Evolutionary conservation across 305 asterid species (phyloP).

Genomic region (Plantago coronopus): DNA sequence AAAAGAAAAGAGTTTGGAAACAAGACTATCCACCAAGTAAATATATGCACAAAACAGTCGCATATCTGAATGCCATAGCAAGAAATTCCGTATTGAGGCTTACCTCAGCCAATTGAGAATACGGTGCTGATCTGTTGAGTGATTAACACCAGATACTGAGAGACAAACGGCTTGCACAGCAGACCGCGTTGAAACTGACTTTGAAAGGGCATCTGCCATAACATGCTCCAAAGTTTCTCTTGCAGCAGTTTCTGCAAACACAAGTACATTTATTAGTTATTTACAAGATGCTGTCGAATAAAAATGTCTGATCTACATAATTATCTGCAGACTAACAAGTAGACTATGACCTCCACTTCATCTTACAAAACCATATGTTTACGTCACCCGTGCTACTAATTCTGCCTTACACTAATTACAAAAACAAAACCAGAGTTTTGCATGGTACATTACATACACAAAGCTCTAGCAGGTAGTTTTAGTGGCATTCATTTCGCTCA

Average conservation of each 20-base stretch:
- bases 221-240: conserved; percentile 75
- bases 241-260: conserved; percentile 63
- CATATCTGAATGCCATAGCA: conserved; percentile 9
- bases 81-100: conserved; percentile 9
- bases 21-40: conserved; percentile 11
- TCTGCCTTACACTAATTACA: too few relatives aligned
- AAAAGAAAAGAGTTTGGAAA: background rate
- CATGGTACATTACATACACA: too few relatives aligned
- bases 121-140: conserved; percentile 66
- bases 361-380: too few relatives aligned
- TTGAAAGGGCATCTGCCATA: conserved; percentile 81
- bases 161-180: conserved; percentile 81
- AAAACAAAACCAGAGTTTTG: too few relatives aligned
- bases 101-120: conserved; percentile 78
- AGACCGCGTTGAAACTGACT: conserved; percentile 60
- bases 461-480: too few relatives aligned
- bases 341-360: too few relatives aligned
- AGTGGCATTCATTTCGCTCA: too few relatives aligned
- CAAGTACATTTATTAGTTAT: conserved; percentile 3
- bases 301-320: background rate
- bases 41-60: conserved; percentile 1
- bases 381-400: too few relatives aligned
- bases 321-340: too few relatives aligned
- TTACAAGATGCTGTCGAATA: conserved; percentile 5
- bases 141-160: conserved; percentile 85